Evolutionary conservation across 1,284 basidiomycete species (phyloP), one percentile per base, ranked within the genome.

Genomic region (Microbotryum violaceum): DNA sequence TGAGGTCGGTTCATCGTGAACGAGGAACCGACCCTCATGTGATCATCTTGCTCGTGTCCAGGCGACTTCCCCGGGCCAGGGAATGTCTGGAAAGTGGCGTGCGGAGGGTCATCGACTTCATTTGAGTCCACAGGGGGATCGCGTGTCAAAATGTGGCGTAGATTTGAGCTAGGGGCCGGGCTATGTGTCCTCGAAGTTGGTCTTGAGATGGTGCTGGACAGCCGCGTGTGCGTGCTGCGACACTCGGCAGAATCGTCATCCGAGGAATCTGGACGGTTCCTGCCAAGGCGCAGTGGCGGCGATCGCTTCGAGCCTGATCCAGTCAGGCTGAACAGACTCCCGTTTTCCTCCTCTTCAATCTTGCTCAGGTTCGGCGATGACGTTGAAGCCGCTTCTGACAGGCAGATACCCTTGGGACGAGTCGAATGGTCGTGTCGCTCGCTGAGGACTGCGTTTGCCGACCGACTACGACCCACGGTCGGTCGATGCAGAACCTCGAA

Each of bases 401-500:
- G 42, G n/a, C 5, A 4, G 45, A 45, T n/a, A 1, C n/a, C 12
- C 20, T 10, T 21, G 18, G 8, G 33, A 23, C 31, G 12, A 23
- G 29, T 23, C 49, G 14, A 8, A 21, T 23, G 49, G 42, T 20
- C 8, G 45, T 20, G 8, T 27, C 3, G 21, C 9, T 56, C 54
- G 18, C 27, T 21, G 10, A 56, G 6, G 54, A 42, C 44, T 37
- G 21, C 59, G 49, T 33, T 60, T 53, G 23, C 45, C 21, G 7
- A 27, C 9, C 7, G 55, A 42, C 37, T 42, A 10, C 37, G 60
- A 10, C 60, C 31, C 2, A 16, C 21, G 1, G 33, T n/a, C 3
- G 49, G 44, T 14, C 60, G 49, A 7, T 56, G 46, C 20, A 57
- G 21, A 5, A 61, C 55, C 21, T 61, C 55, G 37, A 61, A 61